Evolutionary conservation across 768 basidiomycete genomes (phyloP).

Genomic region (Kwoniella pini): DNA sequence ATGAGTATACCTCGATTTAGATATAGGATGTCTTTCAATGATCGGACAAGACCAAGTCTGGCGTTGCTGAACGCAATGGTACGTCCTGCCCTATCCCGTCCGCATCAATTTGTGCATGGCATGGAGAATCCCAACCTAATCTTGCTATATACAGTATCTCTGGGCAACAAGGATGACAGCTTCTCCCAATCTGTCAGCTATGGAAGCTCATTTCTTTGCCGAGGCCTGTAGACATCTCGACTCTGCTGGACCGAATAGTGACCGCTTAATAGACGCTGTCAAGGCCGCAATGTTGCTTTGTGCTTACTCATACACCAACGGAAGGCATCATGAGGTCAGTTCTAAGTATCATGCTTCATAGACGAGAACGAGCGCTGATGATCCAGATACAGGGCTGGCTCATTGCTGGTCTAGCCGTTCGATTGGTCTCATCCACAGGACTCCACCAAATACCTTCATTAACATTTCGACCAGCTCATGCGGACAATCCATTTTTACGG

Average conservation of each 20-base stretch:
- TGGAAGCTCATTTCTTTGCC: constrained; percentile 35
- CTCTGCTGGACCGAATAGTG: constrained; percentile 27
- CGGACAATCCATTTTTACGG: constrained; percentile 33
- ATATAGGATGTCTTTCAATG: constrained; percentile 38
- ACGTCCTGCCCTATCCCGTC: constrained; percentile 2
- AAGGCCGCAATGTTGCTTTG: constrained; percentile 42
- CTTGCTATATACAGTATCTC: too few species aligned
- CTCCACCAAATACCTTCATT: constrained; percentile 42
- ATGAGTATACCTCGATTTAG: constrained; percentile 45
- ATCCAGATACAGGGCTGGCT: constrained; percentile 32
- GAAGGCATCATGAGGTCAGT: constrained; percentile 41
- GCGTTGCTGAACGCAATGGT: constrained; percentile 46
- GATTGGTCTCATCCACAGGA: constrained; percentile 38
- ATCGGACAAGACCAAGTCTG: constrained; percentile 37
- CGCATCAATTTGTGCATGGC: background rate
- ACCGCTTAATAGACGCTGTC: constrained; percentile 41
- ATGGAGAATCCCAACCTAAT: too few species aligned
- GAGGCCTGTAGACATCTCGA: constrained; percentile 33
- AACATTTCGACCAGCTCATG: constrained; percentile 23
- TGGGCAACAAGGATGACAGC: constrained; percentile 45
- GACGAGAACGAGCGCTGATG: background rate
- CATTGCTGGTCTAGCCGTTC: constrained; percentile 29
- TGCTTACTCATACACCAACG: constrained; percentile 36
- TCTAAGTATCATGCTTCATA: background rate
- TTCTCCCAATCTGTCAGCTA: constrained; percentile 23